phyloP scores from a whole-genome alignment of 2,329 filamentous ascomycete species.

The Cladobotryum protrusum region DNA sequence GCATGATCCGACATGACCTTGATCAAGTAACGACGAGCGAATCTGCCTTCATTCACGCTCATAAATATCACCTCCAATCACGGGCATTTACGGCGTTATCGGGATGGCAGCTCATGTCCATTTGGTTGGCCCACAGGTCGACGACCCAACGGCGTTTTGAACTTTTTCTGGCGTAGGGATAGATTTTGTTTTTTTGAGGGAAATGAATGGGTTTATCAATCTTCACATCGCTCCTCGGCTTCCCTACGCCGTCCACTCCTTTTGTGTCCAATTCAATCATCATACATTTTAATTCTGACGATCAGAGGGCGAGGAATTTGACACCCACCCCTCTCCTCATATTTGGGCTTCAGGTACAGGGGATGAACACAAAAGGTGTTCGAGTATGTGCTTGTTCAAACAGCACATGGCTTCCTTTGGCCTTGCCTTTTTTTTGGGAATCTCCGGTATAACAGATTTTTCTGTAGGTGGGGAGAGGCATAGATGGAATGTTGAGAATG shows the following conservation, averaged over 20 bases:
- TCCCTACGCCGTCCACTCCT: constrained; percentile 37
- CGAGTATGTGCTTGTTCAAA: background rate
- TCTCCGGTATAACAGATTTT: background rate
- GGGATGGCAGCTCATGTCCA: constrained; percentile 34
- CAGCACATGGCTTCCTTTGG: background rate
- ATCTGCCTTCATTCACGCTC: constrained; percentile 11
- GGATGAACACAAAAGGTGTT: background rate
- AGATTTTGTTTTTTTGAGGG: constrained; percentile 18
- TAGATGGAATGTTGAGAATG: constrained; percentile 1
- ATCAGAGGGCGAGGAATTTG: constrained; percentile 17
- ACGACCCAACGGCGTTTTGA: constrained; percentile 33
- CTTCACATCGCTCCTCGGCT: constrained; percentile 11
- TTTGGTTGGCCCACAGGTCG: constrained; percentile 26
- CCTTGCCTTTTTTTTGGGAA: background rate
- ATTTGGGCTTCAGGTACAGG: constrained; percentile 3
- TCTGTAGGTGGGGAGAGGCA: background rate
- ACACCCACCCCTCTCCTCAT: constrained; percentile 5
- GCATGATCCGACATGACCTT: constrained; percentile 40
- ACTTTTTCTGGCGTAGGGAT: constrained; percentile 31
- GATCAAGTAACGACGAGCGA: constrained; percentile 13
- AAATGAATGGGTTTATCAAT: constrained; percentile 13
- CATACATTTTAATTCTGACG: constrained; percentile 23
- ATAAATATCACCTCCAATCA: constrained; percentile 16
- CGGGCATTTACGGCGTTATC: constrained; percentile 39
- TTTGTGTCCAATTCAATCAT: constrained; percentile 23